Evolutionary conservation across 805 yeast species (phyloP).

Genomic region (Myxozyma vanderwaltii): DNA sequence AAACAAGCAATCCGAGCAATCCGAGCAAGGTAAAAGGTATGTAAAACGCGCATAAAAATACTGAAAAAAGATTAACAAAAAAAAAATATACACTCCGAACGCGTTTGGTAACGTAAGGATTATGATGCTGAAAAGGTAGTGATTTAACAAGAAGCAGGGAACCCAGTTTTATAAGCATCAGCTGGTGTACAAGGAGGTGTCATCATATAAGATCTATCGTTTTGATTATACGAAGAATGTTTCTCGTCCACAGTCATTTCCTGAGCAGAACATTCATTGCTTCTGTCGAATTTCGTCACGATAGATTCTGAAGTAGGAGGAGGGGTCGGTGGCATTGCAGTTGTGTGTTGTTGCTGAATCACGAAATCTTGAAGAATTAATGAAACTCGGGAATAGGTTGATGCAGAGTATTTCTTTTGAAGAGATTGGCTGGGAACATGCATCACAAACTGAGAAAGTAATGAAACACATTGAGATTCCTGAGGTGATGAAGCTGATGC

Average conservation of each 20-base stretch:
- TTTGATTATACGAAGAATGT: neutral
- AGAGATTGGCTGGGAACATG: conserved; percentile 44
- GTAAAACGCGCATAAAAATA: too few species aligned
- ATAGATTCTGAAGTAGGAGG: conserved; percentile 25
- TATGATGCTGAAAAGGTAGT: neutral
- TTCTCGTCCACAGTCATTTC: neutral
- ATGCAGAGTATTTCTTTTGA: conserved; percentile 44
- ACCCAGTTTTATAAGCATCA: conserved; percentile 6
- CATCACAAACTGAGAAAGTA: conserved; percentile 42
- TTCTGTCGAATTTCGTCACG: conserved; percentile 1
- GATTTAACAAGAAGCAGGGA: neutral
- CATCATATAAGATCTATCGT: conserved; percentile 15
- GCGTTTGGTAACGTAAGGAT: neutral
- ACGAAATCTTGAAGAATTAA: conserved; percentile 34
- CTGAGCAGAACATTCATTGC: neutral
- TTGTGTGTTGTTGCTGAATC: conserved; percentile 19
- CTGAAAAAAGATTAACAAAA: too few species aligned
- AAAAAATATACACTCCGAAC: neutral
- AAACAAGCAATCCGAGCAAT: too few species aligned
- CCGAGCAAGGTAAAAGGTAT: too few species aligned
- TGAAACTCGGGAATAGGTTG: conserved; percentile 31
- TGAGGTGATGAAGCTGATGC: neutral
- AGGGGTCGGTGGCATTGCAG: conserved; percentile 30
- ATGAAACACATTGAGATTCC: conserved; percentile 41
- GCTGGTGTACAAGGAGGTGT: conserved; percentile 31